Evolutionary conservation across 2,329 filamentous ascomycete species (phyloP).

Genomic region (Ascochyta rabiei): DNA sequence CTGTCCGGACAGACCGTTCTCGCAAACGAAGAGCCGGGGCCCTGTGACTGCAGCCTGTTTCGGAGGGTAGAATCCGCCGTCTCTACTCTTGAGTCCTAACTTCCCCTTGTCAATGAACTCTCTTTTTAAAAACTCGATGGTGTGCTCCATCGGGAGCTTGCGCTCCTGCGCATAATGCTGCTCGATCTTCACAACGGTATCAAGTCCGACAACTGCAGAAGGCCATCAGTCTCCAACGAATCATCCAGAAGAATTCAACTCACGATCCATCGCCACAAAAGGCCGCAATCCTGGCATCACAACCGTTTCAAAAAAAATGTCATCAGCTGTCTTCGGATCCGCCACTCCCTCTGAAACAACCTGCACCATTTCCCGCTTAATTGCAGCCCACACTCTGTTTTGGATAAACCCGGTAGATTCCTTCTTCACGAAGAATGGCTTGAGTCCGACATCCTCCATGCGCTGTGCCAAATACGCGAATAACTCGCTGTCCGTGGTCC

Average conservation of each 20-base stretch:
- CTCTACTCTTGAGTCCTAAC: not conserved
- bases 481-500: not conserved
- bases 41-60: not conserved
- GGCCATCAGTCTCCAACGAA: not conserved
- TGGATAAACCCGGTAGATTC: constrained; percentile 60
- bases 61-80: not conserved
- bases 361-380: constrained; percentile 57
- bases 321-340: not conserved
- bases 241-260: not conserved
- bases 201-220: not conserved
- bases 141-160: not conserved
- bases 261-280: not conserved
- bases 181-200: not conserved
- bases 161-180: not conserved
- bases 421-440: not conserved
- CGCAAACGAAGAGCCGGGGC: constrained; percentile 7
- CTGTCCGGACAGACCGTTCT: constrained; percentile 2
- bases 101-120: not conserved
- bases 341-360: constrained; percentile 57
- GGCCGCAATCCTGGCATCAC: not conserved
- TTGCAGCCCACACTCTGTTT: constrained; percentile 61
- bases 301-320: not conserved
- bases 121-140: not conserved
- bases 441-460: not conserved
- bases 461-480: not conserved